Evolutionary conservation across 306 rosid species (phyloP).

Genomic region (Dryas drummondii): DNA sequence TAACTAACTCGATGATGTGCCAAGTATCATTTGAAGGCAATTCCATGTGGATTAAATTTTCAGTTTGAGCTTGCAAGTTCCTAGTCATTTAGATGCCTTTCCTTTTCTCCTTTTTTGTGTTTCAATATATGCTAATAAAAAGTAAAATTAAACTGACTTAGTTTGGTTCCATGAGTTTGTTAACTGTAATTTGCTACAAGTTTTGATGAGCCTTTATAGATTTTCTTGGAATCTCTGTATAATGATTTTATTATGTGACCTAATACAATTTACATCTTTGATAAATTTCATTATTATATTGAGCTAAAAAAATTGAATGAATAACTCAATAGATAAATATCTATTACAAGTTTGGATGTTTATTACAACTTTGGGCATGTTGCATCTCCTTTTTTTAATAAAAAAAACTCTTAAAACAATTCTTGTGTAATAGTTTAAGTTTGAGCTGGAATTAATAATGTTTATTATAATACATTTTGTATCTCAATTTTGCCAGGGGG

Average conservation of each 20-base stretch:
- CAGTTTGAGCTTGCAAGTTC: background rate
- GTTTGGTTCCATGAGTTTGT: background rate
- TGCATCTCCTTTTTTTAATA: background rate
- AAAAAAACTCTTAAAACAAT: background rate
- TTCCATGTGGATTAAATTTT: background rate
- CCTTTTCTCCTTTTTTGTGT: background rate
- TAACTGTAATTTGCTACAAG: background rate
- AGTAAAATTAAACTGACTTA: background rate
- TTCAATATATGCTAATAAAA: background rate
- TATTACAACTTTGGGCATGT: background rate
- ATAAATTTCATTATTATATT: background rate
- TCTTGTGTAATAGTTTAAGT: background rate
- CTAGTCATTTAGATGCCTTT: background rate
- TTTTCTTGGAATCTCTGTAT: background rate
- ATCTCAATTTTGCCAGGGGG: constrained; percentile 32
- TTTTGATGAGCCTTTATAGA: background rate
- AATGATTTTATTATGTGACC: background rate
- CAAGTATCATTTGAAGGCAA: background rate
- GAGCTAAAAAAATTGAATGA: background rate
- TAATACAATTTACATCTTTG: background rate
- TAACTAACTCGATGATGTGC: background rate
- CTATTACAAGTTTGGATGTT: background rate
- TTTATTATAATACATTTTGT: background rate
- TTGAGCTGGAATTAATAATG: constrained; percentile 1
- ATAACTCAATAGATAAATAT: background rate